Base-by-base conservation (phyloP, 441 rosid genomes). In the Manihot esculenta region DNA sequence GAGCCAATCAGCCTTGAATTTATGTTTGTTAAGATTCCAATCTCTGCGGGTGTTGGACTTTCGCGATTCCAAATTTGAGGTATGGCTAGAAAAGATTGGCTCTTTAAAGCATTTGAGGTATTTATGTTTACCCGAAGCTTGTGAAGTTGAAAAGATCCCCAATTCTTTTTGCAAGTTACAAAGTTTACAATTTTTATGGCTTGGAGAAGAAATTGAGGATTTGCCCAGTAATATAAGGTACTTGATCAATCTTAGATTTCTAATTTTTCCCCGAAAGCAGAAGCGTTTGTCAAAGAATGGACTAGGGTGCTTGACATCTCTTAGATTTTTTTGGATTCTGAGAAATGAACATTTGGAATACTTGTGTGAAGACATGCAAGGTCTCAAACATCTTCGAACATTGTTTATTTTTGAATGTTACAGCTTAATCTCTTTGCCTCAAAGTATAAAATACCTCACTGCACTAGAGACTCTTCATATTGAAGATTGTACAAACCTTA, bases 141-240 rank as follows among this genome's bases (percentile, higher is more conserved):
- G 6, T 0, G 0, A 50, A 26, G 67, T 79, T 21, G 56, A 70
- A 61, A 74, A 42, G 30, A 60, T 81, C 20, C 79, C 80, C 0
- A 56, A 38, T 3, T 68, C 82, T 3, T 21, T 78, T 20, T 64
- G 65, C 4, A 54, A 68, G 63, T 63, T 81, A 9, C 79, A 42
- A 5, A 64, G n/a, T 51, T 69, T 82, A 62, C 74, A 75, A 62
- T 48, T 53, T 35, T 51, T 82, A 5, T 0, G 9, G 1, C 10
- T 79, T 12, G n/a, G n/a, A n/a, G n/a, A n/a, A n/a, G n/a, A n/a
- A n/a, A 27, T 76, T 20, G 67, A 76, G 51, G 68, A 72, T 66
- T 50, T 78, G 35, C 80, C 78, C 11, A 64, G 41, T 47, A 67
- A 73, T 20, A 15, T 73, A 20, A n/a, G n/a, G n/a, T n/a, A n/a